A percentile compares a stretch with the other conserved stretches of the same genome.
These are phyloP conservation scores for Pyrenochaeta sp. DNA, from an alignment of 2,329 filamentous ascomycete species.

Conservation along the genomic window DNA sequence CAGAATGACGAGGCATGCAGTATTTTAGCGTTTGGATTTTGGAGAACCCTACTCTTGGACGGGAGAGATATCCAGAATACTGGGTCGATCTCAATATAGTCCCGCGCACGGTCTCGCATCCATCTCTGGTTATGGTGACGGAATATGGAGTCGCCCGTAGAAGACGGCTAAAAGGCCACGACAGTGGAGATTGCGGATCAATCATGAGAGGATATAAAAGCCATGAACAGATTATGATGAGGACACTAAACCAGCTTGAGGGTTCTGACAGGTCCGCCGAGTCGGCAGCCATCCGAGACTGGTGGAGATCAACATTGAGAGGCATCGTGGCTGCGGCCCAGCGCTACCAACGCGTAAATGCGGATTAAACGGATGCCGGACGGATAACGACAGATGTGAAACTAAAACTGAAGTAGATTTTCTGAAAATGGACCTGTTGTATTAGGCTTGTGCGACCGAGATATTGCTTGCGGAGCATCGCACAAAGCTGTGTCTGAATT, in stretches of 20 bases:
- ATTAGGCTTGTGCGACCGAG: slow-evolving; percentile 5
- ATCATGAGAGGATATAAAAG: slow-evolving; percentile 6
- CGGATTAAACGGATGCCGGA: slow-evolving; percentile 1
- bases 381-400: slow-evolving; percentile 7
- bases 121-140: slow-evolving; percentile 5
- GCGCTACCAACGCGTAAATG: slow-evolving; percentile 11
- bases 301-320: slow-evolving; percentile 20
- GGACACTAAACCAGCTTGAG: background rate
- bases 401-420: background rate
- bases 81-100: slow-evolving; percentile 16
- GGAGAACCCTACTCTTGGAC: slow-evolving; percentile 2
- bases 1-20: slow-evolving; percentile 2
- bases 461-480: background rate
- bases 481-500: background rate
- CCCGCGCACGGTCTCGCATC: slow-evolving; percentile 1
- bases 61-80: slow-evolving; percentile 7
- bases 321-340: slow-evolving; percentile 5
- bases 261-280: slow-evolving; percentile 13
- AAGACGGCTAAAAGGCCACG: slow-evolving; percentile 3
- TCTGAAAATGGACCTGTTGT: background rate
- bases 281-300: slow-evolving; percentile 8
- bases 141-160: slow-evolving; percentile 5
- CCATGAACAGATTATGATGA: background rate
- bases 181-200: slow-evolving; percentile 10
- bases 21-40: background rate